phyloP scores from a whole-genome alignment of 2,329 filamentous ascomycete species.

The Hypoxylon sp. region DNA sequence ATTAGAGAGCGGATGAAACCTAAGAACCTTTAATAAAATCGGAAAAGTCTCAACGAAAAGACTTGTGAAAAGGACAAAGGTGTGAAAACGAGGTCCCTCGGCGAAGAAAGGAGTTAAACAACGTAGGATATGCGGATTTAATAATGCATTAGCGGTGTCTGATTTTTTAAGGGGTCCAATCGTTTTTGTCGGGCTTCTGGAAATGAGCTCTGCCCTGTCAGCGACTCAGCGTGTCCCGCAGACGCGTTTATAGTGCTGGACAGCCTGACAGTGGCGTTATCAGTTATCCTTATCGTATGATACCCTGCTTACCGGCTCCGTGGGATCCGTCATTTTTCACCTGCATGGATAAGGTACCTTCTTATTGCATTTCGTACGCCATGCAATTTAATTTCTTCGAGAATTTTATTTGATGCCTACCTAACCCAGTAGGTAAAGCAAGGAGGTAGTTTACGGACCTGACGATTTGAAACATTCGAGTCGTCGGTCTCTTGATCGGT shows the following conservation, averaged over 20 bases:
- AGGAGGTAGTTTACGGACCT: background rate
- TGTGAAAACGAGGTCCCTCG: slow-evolving; percentile 24
- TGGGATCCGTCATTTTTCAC: slow-evolving; percentile 30
- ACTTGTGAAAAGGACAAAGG: slow-evolving; percentile 8
- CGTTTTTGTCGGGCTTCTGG: slow-evolving; percentile 26
- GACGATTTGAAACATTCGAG: slow-evolving; percentile 3
- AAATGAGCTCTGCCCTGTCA: slow-evolving; percentile 39
- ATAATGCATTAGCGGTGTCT: slow-evolving; percentile 37
- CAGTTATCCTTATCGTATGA: slow-evolving; percentile 45
- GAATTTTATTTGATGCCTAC: background rate
- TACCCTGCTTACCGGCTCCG: slow-evolving; percentile 30
- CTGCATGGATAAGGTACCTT: slow-evolving; percentile 6
- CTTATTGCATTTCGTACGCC: slow-evolving; percentile 22
- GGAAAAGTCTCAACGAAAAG: slow-evolving; percentile 27
- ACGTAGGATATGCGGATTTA: slow-evolving; percentile 39
- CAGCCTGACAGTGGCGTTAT: slow-evolving; percentile 52
- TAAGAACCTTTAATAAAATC: background rate
- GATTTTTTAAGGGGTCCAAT: slow-evolving; percentile 41
- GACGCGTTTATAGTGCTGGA: slow-evolving; percentile 40
- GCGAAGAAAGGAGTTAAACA: slow-evolving; percentile 33
- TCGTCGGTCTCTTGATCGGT: background rate
- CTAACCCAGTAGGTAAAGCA: background rate
- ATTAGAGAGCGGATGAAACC: slow-evolving; percentile 28
- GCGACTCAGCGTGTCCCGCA: slow-evolving; percentile 39
- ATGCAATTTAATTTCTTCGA: slow-evolving; percentile 29